phyloP scores from a whole-genome alignment of 495 filamentous ascomycete genomes.

The Tuber magnatum region DNA sequence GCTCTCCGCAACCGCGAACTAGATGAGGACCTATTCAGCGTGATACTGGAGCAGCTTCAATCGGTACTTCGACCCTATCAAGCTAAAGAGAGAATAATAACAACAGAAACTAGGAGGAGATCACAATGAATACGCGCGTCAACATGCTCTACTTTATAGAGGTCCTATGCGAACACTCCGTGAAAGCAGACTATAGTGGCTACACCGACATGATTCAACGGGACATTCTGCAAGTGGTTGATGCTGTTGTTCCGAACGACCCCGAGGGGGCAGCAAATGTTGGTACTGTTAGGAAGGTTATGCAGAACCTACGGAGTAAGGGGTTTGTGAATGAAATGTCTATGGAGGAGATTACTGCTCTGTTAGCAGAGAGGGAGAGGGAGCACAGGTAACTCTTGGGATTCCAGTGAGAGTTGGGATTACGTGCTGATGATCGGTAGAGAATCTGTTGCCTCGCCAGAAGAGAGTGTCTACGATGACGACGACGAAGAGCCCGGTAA shows the following conservation, averaged over 20 bases:
- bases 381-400: constrained; percentile 28
- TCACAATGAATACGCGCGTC: constrained; percentile 89
- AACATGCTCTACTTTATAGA: constrained; percentile 99
- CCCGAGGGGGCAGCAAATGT: constrained; percentile 89
- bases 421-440: constrained; percentile 25
- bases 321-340: constrained; percentile 24
- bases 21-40: constrained; percentile 93
- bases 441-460: constrained; percentile 40
- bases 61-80: constrained; percentile 47
- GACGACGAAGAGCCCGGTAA: constrained; percentile 41
- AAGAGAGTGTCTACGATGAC: constrained; percentile 42
- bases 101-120: constrained; percentile 46
- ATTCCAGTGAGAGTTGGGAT: constrained; percentile 10
- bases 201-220: constrained; percentile 91
- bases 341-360: constrained; percentile 20
- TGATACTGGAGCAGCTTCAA: constrained; percentile 92
- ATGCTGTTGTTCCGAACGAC: constrained; percentile 78
- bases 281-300: constrained; percentile 74
- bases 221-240: constrained; percentile 81
- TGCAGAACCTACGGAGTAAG: constrained; percentile 33
- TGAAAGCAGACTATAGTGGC: constrained; percentile 61
- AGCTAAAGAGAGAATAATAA: constrained; percentile 4
- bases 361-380: constrained; percentile 34
- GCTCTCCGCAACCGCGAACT: constrained; percentile 84
- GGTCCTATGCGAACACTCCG: constrained; percentile 79